Base-by-base conservation (phyloP, 2,329 filamentous ascomycete species). In the Corniculantispora saksenae region DNA sequence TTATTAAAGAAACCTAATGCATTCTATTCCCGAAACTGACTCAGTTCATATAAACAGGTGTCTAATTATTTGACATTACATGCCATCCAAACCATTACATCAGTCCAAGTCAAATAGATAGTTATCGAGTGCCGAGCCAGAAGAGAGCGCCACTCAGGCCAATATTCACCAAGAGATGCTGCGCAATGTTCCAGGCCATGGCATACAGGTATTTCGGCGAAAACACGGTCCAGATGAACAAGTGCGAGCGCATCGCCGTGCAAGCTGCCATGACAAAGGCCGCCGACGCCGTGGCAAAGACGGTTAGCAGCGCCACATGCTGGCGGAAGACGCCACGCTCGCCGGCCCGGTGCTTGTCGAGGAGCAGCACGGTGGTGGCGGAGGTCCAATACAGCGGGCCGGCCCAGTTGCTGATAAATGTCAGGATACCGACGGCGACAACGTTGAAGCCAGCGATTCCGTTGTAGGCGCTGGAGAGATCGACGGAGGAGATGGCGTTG, bases 191-290 rank as follows among this genome's bases (percentile, higher is more conserved):
- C 96, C 95, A 99, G 17, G 91, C 93, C 83, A 95, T 90, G 68
- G 89, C 91, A 76, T 97, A 99, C 69, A 99, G 79, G 76, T 94
- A 98, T 77, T 98, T 99, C 0, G 95, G 95, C 69, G 92, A 97
- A 77, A 99, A 99, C 13, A 99, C 95, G 0, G 94, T 98, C 95
- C 95, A 99, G 67, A 99, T 94, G 75, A 99, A 99, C 65, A 99
- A 77, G 82, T 99, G 95, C 35, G 92, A 93, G 69, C 94, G 83
- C 73, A 99, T 77, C 9, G 86, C 83, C 56, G 91, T 93, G 76
- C 95, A 99, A 19, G 94, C 93, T 17, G 85, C 87, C 94, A 98
- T 98, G 27, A 97, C 90, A 55, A 88, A 90, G 3, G 87, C 78
- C 61, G 92, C 78, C 68, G 87, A 88, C 1, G 82, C 80, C 1